Conservation (phyloP, 2,329 filamentous ascomycete genomes). For the Chrysoporthe deuterocubensis region DNA sequence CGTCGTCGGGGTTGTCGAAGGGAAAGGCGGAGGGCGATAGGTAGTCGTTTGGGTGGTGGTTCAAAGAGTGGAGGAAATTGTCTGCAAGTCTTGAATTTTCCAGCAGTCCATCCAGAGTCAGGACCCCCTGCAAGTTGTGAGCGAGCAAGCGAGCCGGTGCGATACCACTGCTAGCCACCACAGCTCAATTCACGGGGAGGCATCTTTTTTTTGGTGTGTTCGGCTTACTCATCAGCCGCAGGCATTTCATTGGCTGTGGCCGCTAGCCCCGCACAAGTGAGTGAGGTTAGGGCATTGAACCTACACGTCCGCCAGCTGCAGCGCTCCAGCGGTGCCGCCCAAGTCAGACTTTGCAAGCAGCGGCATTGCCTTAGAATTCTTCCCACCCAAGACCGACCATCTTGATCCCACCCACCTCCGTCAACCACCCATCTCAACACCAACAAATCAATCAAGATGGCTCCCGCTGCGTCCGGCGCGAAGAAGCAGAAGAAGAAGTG, state of each 20-base stretch:
- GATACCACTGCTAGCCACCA: background rate
- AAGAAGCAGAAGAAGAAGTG: slow-evolving; percentile 88
- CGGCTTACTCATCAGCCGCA: slow-evolving; percentile 10
- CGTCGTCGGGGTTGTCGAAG: slow-evolving; percentile 25
- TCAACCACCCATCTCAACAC: slow-evolving; percentile 36
- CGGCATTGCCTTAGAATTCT: slow-evolving; percentile 28
- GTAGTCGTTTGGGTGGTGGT: slow-evolving; percentile 24
- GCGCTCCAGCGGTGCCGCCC: slow-evolving; percentile 1
- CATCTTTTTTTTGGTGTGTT: slow-evolving; percentile 20
- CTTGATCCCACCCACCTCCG: slow-evolving; percentile 16
- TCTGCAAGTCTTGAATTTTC: slow-evolving; percentile 27
- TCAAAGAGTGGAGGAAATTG: slow-evolving; percentile 21
- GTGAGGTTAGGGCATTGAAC: slow-evolving; percentile 20
- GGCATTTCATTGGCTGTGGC: slow-evolving; percentile 2
- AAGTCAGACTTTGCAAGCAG: slow-evolving; percentile 34
- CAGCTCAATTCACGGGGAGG: slow-evolving; percentile 12
- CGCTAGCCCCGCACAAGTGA: slow-evolving; percentile 13
- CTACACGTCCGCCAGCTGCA: slow-evolving; percentile 14
- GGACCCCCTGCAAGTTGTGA: slow-evolving; percentile 11
- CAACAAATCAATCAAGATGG: slow-evolving; percentile 48
- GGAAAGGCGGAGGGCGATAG: slow-evolving; percentile 17
- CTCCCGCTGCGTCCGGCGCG: slow-evolving; percentile 62
- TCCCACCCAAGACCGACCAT: slow-evolving; percentile 27
- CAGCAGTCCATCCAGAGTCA: slow-evolving; percentile 15
- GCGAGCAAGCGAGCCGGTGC: background rate